phyloP scores from a whole-genome alignment of 1,284 basidiomycete species.

The Tilletia indica region DNA sequence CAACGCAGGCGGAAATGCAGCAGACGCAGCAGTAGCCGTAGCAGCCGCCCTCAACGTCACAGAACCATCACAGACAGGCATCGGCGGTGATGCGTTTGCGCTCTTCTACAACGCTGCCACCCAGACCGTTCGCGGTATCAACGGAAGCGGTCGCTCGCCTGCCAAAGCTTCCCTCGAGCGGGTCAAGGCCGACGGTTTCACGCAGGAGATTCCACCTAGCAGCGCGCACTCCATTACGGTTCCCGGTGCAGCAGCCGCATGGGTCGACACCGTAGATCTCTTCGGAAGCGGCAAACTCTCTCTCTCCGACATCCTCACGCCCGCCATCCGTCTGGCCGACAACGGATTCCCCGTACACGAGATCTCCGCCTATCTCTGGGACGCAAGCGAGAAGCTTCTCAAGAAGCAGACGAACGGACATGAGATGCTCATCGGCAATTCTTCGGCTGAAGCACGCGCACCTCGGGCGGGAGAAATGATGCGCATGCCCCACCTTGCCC shows the following conservation, averaged over 20 bases:
- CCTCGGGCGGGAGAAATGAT: conserved; percentile 61
- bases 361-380: conserved; percentile 62
- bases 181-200: conserved; percentile 70
- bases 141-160: conserved; percentile 82
- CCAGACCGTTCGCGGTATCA: conserved; percentile 76
- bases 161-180: conserved; percentile 69
- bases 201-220: conserved; percentile 57
- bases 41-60: conserved; percentile 78
- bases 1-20: conserved; percentile 86
- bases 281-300: conserved; percentile 78
- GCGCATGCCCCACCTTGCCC: conserved; percentile 69
- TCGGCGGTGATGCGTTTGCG: conserved; percentile 79
- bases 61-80: conserved; percentile 58
- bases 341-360: conserved; percentile 50
- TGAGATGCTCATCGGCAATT: conserved; percentile 71
- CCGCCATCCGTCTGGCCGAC: conserved; percentile 59
- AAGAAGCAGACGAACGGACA: conserved; percentile 64
- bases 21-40: conserved; percentile 64
- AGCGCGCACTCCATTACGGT: conserved; percentile 83
- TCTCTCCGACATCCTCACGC: conserved; percentile 77
- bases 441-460: conserved; percentile 61
- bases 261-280: conserved; percentile 80
- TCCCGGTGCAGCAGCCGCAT: conserved; percentile 87
- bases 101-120: conserved; percentile 81
- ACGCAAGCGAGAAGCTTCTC: conserved; percentile 73